Evolutionary conservation across 352 stramenopile genomes (phyloP).

Genomic region (Globisporangium nagaii): DNA sequence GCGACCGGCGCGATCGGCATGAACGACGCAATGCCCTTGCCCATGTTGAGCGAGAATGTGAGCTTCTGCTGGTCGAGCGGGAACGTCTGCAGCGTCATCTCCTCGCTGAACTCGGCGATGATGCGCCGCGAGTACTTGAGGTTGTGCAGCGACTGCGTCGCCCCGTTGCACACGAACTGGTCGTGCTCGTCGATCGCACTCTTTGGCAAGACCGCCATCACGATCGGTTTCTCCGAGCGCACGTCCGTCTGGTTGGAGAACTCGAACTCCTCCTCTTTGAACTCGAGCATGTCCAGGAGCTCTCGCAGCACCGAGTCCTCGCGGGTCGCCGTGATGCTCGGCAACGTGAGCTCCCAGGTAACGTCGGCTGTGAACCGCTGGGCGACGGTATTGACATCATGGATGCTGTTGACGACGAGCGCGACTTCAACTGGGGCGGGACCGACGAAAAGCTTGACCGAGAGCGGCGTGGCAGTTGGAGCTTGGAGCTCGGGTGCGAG

Average conservation of each 20-base stretch:
- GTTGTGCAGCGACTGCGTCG: slow-evolving; percentile 21
- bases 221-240: slow-evolving; percentile 25
- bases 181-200: slow-evolving; percentile 20
- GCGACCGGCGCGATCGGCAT: slow-evolving; percentile 23
- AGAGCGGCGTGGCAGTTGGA: neutral
- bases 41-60: slow-evolving; percentile 37
- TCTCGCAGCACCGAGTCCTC: slow-evolving; percentile 35
- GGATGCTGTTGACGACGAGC: slow-evolving; percentile 33
- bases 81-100: slow-evolving; percentile 53
- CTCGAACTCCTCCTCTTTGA: slow-evolving; percentile 35
- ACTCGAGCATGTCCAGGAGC: slow-evolving; percentile 35
- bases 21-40: slow-evolving; percentile 25
- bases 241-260: slow-evolving; percentile 36
- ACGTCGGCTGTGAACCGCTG: slow-evolving; percentile 45
- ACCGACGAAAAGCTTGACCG: slow-evolving; percentile 24
- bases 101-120: slow-evolving; percentile 41
- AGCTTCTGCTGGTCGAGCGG: slow-evolving; percentile 60
- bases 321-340: slow-evolving; percentile 29
- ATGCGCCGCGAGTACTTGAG: slow-evolving; percentile 34
- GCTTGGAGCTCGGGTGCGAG: neutral
- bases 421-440: slow-evolving; percentile 27
- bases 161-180: slow-evolving; percentile 10
- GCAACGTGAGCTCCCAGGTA: slow-evolving; percentile 37
- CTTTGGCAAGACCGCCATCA: slow-evolving; percentile 16
- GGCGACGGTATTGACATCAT: slow-evolving; percentile 30